phyloP scores from a whole-genome alignment of 345 rosid species.

The Sapria himalayana region DNA sequence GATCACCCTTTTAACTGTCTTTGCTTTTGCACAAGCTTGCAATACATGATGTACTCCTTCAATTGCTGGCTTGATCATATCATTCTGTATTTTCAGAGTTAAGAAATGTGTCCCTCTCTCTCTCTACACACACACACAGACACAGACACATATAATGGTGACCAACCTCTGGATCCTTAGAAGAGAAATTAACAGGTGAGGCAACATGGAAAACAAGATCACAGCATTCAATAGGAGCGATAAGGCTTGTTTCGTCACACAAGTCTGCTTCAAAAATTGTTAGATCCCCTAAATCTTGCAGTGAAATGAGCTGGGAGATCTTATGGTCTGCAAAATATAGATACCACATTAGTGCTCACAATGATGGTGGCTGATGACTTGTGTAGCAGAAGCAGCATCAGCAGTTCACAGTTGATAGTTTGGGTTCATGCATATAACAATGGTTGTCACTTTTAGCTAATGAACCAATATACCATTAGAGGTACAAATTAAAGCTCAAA shows the following conservation, averaged over 20 bases:
- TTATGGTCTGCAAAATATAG: conserved; percentile 1
- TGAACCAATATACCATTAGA: too few species aligned
- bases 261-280: conserved; percentile 16
- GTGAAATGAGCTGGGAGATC: conserved; percentile 10
- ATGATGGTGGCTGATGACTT: not conserved
- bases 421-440: too few species aligned
- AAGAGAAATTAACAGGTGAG: conserved; percentile 15
- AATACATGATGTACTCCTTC: conserved; percentile 14
- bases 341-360: not conserved
- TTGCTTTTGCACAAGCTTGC: conserved; percentile 13
- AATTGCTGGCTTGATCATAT: conserved; percentile 11
- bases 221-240: conserved; percentile 15
- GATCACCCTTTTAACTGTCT: conserved; percentile 9
- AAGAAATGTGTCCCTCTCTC: not conserved
- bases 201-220: conserved; percentile 18
- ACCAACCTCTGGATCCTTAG: conserved; percentile 16
- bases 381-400: not conserved
- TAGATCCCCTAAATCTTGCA: conserved; percentile 13
- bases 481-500: too few species aligned
- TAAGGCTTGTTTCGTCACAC: conserved; percentile 13
- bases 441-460: too few species aligned
- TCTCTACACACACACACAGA: too few species aligned
- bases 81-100: conserved; percentile 6
- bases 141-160: not conserved
- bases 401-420: too few species aligned